Base-by-base conservation (phyloP, 352 stramenopile genomes). In the Phytophthora meadii region DNA sequence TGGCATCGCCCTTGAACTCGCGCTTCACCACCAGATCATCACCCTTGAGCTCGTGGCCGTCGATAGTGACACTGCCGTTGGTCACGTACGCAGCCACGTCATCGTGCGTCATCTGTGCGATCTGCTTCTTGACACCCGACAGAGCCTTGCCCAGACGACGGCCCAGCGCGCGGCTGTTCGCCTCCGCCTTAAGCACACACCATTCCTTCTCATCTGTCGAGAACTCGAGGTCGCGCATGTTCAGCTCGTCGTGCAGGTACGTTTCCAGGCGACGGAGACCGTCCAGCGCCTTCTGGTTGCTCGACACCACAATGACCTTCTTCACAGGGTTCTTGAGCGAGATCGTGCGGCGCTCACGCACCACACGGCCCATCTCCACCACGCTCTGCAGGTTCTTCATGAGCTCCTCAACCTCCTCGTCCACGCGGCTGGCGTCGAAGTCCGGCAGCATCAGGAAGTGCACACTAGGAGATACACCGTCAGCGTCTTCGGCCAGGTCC, bases 221-320 rank as follows among this genome's bases (percentile, higher is more conserved):
- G 44, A 99, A 90, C 36, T 94, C 79, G 41, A 99, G 86, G 57
- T 98, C 84, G 27, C 75, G 92, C 88, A 90, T 94, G 87, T 99
- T 99, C 24, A 99, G 82, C 83, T 99, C 98, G 32, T 97, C 92
- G 53, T 99, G 77, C 53, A 99, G 93, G 82, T 99, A 99, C 52
- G 78, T 82, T 65, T 95, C 76, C 15, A 98, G 77, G 42, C 74
- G 80, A 52, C 93, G 64, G 4, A 98, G 77, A 9, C 88, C 88
- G 6, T 84, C 76, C 19, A 98, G 71, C 7, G 91, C 73, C 14
- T 61, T 75, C 32, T 94, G 78, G 61, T 99, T 85, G 24, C 84
- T 90, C 56, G 89, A 93, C 51, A 99, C 95, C 19, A 99, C 93
- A 47, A 98, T 92, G 24, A 99, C 94, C 67, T 90, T 93, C 71